Evolutionary conservation across 2,329 filamentous ascomycete species (phyloP).

Genomic region (Bipolaris bicolor): DNA sequence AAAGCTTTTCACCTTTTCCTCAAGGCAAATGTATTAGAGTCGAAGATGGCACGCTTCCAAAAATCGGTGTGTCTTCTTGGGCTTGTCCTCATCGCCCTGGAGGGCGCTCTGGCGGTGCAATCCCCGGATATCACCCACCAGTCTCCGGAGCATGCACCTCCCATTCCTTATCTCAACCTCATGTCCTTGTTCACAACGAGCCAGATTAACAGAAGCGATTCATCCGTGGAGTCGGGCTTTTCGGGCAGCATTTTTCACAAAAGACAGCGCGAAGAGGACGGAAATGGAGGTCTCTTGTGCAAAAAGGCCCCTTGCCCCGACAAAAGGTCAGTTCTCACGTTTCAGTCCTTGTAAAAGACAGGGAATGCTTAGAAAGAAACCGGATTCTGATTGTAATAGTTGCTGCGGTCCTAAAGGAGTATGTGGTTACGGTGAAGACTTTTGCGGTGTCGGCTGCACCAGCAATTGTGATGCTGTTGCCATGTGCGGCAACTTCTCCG

Average conservation of each 20-base stretch:
- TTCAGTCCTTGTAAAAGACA: background rate
- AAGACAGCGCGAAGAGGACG: constrained; percentile 2
- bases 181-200: background rate
- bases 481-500: constrained; percentile 1
- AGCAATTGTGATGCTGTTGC: constrained; percentile 2
- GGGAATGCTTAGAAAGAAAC: background rate
- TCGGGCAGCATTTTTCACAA: background rate
- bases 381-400: background rate
- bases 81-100: background rate
- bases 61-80: background rate
- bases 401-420: constrained; percentile 12
- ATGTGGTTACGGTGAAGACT: constrained; percentile 11
- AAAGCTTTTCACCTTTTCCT: background rate
- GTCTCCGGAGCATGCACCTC: background rate
- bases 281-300: background rate
- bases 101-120: background rate
- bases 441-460: constrained; percentile 15
- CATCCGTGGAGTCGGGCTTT: background rate
- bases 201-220: background rate
- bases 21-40: background rate
- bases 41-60: background rate
- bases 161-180: background rate
- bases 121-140: background rate
- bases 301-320: background rate
- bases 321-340: background rate